Conservation (phyloP, 192 early-diverging fungal genomes). For the Backusella morwellensis region DNA sequence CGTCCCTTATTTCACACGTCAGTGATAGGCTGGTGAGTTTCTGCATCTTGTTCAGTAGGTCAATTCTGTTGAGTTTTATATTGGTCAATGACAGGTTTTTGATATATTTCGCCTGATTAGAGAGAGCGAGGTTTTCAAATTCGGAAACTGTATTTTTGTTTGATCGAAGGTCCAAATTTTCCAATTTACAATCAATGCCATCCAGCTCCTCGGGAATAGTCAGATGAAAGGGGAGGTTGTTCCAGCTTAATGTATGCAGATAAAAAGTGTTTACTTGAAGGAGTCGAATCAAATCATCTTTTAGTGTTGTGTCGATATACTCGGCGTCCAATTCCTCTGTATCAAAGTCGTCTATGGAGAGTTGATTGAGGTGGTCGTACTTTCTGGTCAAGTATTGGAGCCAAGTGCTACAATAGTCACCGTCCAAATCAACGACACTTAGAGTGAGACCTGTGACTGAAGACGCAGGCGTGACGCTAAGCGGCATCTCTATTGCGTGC, state of each 20-base stretch:
- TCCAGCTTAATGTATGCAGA: background rate
- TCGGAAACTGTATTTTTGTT: background rate
- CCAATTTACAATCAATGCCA: background rate
- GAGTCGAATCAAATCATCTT: background rate
- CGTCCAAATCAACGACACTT: background rate
- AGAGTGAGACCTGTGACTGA: background rate
- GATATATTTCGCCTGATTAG: background rate
- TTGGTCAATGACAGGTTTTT: background rate
- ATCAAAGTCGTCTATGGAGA: background rate
- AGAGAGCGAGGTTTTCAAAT: background rate
- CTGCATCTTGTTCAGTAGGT: background rate
- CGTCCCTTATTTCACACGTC: background rate
- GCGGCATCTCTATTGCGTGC: background rate
- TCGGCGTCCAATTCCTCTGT: background rate
- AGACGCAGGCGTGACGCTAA: background rate
- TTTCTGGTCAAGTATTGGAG: background rate
- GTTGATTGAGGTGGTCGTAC: background rate
- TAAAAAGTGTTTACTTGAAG: background rate
- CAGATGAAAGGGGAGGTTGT: background rate
- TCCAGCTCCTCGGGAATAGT: background rate
- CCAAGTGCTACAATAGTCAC: background rate
- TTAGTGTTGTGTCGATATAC: background rate
- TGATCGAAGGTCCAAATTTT: background rate
- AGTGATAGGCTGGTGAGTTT: background rate
- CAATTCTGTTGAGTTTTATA: background rate